phyloP scores from a whole-genome alignment of 1,139 yeast species.

The Suzukiozyma palmioleophila region DNA sequence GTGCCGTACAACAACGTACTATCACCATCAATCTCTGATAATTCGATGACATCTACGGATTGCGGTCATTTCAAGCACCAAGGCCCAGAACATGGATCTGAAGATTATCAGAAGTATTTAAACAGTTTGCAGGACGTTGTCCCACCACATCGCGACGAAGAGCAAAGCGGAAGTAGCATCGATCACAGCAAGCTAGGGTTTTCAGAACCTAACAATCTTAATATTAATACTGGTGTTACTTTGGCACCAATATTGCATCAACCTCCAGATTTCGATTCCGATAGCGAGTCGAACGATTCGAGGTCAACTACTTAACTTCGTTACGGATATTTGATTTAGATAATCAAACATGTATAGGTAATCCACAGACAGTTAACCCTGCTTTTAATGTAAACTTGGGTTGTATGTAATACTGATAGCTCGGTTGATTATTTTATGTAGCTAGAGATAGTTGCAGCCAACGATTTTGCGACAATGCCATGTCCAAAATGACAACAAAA shows the following conservation, averaged over 20 bases:
- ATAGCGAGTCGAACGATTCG: conserved; percentile 4
- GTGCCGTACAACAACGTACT: conserved; percentile 19
- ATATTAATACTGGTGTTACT: conserved; percentile 23
- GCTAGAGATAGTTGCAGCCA: no score
- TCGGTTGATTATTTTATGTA: no score
- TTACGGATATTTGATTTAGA: background rate
- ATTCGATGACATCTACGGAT: conserved; percentile 6
- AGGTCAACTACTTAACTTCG: background rate
- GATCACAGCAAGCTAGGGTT: conserved; percentile 11
- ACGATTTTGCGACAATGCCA: no score
- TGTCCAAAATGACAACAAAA: no score
- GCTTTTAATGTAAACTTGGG: no score
- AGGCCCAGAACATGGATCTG: background rate
- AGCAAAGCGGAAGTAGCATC: conserved; percentile 8
- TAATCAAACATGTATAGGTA: background rate
- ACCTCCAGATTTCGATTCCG: conserved; percentile 39
- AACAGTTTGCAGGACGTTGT: conserved; percentile 14
- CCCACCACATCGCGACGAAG: conserved; percentile 6
- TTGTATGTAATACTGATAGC: no score
- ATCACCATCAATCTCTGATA: conserved; percentile 17
- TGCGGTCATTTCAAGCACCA: background rate
- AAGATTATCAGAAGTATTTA: conserved; percentile 18
- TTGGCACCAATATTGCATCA: conserved; percentile 39
- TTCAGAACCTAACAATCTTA: conserved; percentile 9
- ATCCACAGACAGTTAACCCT: no score